Evolutionary conservation across 2,329 filamentous ascomycete genomes (phyloP), one percentile per base, ranked within the genome.

Genomic region (Stagonosporopsis cucurbitacearum): DNA sequence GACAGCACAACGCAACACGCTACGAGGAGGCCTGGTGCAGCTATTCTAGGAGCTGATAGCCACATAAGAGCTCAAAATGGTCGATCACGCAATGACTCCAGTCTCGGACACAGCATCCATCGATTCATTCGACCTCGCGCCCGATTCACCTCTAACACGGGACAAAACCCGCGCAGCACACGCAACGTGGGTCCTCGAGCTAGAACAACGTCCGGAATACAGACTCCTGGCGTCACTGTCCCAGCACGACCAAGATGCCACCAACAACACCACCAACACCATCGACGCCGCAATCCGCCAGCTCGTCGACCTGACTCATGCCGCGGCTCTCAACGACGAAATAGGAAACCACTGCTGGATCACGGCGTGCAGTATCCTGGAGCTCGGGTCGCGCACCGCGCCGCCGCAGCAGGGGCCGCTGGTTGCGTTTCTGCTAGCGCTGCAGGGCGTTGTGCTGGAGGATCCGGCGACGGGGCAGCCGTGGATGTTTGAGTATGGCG

Each of bases 271-370:
- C 15, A 33, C 43, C n/a, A n/a, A n/a, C n/a, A n/a, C n/a, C 17
- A 25, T 35, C 1, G 39, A 47, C 9, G 32, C 51, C 15, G 39
- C 43, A 6, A 32, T 49, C 9, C 25, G 22, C 17, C 43, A 40
- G 19, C 32, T 58, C 1, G 46, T 57, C 1, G 39, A 57, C 5
- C 52, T 50, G 9, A 52, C 44, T 5, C 51, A 40, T 2, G 19
- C 32, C 35, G n/a, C 17, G 28, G 36, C 50, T 3, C 12, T 50
- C 15, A 43, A 51, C 13, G 48, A 51, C 4, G 19, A 15, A 23
- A 25, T 57, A 37, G 52, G 37, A 22, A 33, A 56, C 20, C 51
- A 56, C 26, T 61, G 58, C 33, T 58, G 54, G 40, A 50, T 47
- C 22, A 61, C 58, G 11, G 55, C 55, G 20, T 51, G 52, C 26